Percentiles rank a stretch among this genome's conserved stretches.
Conservation (phyloP, 768 basidiomycete genomes). For the Boletus tylopilopsis region DNA sequence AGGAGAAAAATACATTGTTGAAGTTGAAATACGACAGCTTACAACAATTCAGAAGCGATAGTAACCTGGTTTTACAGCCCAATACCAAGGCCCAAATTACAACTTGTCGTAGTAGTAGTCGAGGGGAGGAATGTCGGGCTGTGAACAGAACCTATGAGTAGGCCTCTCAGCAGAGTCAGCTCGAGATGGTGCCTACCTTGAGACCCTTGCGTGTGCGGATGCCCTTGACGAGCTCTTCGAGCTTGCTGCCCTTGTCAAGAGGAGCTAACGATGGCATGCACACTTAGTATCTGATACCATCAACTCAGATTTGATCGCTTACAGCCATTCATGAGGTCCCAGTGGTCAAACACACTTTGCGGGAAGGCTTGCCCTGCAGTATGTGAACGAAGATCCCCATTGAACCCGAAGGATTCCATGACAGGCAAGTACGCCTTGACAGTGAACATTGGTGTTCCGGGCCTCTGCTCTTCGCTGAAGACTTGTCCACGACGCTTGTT, state of each 20-base stretch:
- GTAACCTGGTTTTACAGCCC: slow-evolving; percentile 7
- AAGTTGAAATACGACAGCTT: slow-evolving; percentile 15
- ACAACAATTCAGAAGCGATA: slow-evolving; percentile 12
- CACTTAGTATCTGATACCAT: slow-evolving; percentile 1
- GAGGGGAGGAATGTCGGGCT: slow-evolving; percentile 86
- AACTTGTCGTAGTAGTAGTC: slow-evolving; percentile 95
- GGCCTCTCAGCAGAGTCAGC: not conserved
- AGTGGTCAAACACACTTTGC: slow-evolving; percentile 90
- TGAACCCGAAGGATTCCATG: slow-evolving; percentile 95
- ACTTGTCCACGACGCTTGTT: slow-evolving; percentile 99
- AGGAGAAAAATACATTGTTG: slow-evolving; percentile 13
- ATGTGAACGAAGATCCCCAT: slow-evolving; percentile 87
- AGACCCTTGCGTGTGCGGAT: slow-evolving; percentile 96
- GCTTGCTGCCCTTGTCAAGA: slow-evolving; percentile 87
- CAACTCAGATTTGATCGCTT: slow-evolving; percentile 30
- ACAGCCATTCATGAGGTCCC: slow-evolving; percentile 84
- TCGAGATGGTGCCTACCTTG: slow-evolving; percentile 49
- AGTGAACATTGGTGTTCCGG: slow-evolving; percentile 99
- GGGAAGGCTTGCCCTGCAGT: slow-evolving; percentile 99
- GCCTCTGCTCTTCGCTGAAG: slow-evolving; percentile 94
- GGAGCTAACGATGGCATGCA: slow-evolving; percentile 40
- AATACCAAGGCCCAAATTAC: slow-evolving; percentile 34
- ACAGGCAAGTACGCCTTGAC: slow-evolving; percentile 97
- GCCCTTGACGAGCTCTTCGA: slow-evolving; percentile 75
- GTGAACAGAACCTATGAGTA: slow-evolving; percentile 13